Base-by-base conservation (phyloP, 2,329 filamentous ascomycete species). In the Ophiostoma sp. region DNA sequence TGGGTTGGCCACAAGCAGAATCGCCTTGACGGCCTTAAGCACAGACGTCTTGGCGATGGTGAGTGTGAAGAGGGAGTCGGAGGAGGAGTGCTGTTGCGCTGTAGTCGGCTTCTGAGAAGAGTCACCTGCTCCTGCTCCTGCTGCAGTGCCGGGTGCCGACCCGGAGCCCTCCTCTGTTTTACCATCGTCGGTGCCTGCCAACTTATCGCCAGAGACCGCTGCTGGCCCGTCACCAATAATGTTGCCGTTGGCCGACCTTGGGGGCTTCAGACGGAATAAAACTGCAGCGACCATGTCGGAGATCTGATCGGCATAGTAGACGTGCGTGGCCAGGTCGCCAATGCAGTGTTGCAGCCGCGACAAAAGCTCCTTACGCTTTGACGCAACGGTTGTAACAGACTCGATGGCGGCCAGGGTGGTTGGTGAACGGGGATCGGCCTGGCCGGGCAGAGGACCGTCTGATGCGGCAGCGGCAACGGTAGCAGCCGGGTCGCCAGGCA, bases 241-340 rank as follows among this genome's bases (percentile, higher is more conserved):
- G 41, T 36, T 48, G 10, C 78, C 78, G 73, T 81, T 84, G 23
- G 78, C 75, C 1, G 81, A 79, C 52, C 79, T 80, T 1, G 81
- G 78, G 3, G 93, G 92, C 78, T 91, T 95, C 39, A 98, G 83
- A 27, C 93, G 89, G 39, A 86, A 81, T 20, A 98, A 81, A 64
- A 98, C 89, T 0, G 92, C 88, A 27, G 89, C 86, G 68, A 97
- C 88, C 93, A 98, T 97, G 79, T 99, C 95, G 1, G 91, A 89
- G 70, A 98, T 92, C 79, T 99, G 95, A 75, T 98, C 94, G 1
- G 92, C 92, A 78, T 99, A 99, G 81, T 99, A 99, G 41, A 97
- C 89, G 77, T 99, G 95, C 0, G 92, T 97, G 2, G 94, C 93
- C 36, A 99, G 83, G 77, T 94, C 88, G n/a, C 93, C 93, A 72